Conservation (phyloP, 495 filamentous ascomycete genomes). For the Saxophila tyrrhenica region DNA sequence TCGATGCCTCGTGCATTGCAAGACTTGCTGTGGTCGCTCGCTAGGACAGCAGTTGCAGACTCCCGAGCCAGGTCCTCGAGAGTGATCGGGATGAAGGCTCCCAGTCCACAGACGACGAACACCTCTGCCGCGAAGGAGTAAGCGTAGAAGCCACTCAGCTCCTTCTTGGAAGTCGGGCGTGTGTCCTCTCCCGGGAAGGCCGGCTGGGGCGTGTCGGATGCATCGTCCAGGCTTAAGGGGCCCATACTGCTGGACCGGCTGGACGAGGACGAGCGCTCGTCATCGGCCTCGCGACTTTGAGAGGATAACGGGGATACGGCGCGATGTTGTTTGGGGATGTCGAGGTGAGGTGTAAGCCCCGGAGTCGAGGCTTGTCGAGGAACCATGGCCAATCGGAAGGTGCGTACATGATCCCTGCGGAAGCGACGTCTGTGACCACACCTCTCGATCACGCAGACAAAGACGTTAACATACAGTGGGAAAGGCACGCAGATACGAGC, state of each 20-base stretch:
- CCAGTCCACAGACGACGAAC: constrained; percentile 82
- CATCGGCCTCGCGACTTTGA: constrained; percentile 30
- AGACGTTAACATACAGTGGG: too few relatives aligned
- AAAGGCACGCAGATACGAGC: too few relatives aligned
- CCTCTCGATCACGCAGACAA: too few relatives aligned
- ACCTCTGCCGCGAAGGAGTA: constrained; percentile 96
- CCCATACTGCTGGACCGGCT: constrained; percentile 23
- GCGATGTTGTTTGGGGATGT: constrained; percentile 1
- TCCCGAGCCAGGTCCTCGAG: constrained; percentile 88
- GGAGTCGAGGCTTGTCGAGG: too few relatives aligned
- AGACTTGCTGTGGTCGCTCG: constrained; percentile 13
- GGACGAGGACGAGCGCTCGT: constrained; percentile 23
- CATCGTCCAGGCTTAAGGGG: background rate
- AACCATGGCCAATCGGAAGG: background rate
- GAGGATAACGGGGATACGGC: constrained; percentile 18
- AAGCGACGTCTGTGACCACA: too few relatives aligned
- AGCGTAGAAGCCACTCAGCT: constrained; percentile 88
- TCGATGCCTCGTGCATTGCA: constrained; percentile 17
- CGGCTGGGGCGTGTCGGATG: constrained; percentile 22
- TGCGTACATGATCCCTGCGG: too few relatives aligned
- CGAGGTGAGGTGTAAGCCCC: too few relatives aligned
- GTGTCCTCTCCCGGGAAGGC: constrained; percentile 75
- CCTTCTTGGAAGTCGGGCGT: constrained; percentile 71
- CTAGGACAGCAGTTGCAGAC: constrained; percentile 19
- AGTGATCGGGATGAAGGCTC: constrained; percentile 94